Percentiles rank a stretch among this genome's conserved stretches.
These are phyloP conservation scores for Sporothrix mexicana DNA, from an alignment of 2,329 filamentous ascomycete species.

Conservation along the genomic window DNA sequence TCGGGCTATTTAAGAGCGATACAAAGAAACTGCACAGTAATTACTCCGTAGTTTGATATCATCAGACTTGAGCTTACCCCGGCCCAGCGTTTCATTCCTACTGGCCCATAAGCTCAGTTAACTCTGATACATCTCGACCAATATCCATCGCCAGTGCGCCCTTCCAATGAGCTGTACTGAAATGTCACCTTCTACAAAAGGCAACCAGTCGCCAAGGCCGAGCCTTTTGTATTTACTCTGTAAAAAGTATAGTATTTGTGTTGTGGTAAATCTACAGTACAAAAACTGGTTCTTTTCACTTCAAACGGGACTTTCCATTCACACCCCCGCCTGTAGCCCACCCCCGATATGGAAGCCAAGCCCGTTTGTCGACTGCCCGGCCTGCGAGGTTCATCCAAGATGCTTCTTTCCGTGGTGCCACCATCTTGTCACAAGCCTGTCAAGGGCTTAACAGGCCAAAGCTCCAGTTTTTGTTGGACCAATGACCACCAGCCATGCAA, in stretches of 20 bases:
- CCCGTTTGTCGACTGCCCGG: background rate
- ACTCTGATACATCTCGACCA: background rate
- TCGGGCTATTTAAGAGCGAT: too few species aligned
- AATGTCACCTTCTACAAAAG: background rate
- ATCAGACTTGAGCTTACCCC: too few species aligned
- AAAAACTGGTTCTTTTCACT: background rate
- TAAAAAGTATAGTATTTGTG: too few species aligned
- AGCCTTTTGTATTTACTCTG: too few species aligned
- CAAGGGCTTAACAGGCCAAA: background rate
- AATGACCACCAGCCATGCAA: too few species aligned
- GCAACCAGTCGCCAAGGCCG: background rate
- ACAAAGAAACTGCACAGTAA: too few species aligned
- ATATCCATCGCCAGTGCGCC: background rate
- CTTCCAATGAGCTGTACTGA: background rate
- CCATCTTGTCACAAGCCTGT: background rate
- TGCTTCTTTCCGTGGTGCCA: background rate
- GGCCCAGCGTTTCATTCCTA: too few species aligned
- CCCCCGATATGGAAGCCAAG: background rate
- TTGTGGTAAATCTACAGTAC: background rate
- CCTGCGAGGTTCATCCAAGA: background rate
- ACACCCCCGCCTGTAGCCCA: background rate
- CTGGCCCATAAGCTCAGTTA: too few species aligned
- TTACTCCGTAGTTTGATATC: too few species aligned
- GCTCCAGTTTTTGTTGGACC: too few species aligned
- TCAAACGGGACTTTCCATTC: background rate